Evolutionary conservation across 2,329 filamentous ascomycete genomes (phyloP).

Genomic region (Colletotrichum sp.): DNA sequence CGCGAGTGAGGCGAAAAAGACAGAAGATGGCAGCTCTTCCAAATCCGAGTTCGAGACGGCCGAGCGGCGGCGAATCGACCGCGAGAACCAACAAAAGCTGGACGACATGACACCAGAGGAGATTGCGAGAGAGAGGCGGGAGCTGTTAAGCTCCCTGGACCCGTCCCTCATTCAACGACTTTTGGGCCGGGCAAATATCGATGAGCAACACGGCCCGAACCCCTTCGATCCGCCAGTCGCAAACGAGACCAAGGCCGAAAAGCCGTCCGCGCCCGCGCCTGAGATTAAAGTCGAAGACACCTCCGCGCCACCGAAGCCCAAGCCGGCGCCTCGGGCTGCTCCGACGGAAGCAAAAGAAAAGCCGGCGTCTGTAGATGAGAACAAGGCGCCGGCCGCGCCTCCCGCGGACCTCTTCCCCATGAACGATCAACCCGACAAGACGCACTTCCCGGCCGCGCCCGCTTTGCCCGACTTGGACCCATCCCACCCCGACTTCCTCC

Average conservation of each 20-base stretch:
- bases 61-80: conserved; percentile 77
- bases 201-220: conserved; percentile 56
- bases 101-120: conserved; percentile 81
- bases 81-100: conserved; percentile 78
- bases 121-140: conserved; percentile 79
- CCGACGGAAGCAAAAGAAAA: not conserved
- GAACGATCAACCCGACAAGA: conserved; percentile 39
- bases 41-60: conserved; percentile 43
- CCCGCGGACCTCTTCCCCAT: conserved; percentile 48
- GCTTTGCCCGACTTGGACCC: conserved; percentile 79
- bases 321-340: conserved; percentile 1
- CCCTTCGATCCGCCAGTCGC: conserved; percentile 43
- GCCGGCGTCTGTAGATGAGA: conserved; percentile 38
- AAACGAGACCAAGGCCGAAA: not conserved
- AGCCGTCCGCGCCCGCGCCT: conserved; percentile 26
- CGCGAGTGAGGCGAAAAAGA: conserved; percentile 1
- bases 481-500: conserved; percentile 80
- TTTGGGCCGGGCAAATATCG: conserved; percentile 76
- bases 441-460: conserved; percentile 67
- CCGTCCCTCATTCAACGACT: conserved; percentile 79
- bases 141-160: conserved; percentile 80
- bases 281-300: conserved; percentile 41
- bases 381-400: conserved; percentile 45
- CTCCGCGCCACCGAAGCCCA: conserved; percentile 24
- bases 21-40: conserved; percentile 20